Conservation (phyloP, 2,329 filamentous ascomycete species). For the Venturia asperata region DNA sequence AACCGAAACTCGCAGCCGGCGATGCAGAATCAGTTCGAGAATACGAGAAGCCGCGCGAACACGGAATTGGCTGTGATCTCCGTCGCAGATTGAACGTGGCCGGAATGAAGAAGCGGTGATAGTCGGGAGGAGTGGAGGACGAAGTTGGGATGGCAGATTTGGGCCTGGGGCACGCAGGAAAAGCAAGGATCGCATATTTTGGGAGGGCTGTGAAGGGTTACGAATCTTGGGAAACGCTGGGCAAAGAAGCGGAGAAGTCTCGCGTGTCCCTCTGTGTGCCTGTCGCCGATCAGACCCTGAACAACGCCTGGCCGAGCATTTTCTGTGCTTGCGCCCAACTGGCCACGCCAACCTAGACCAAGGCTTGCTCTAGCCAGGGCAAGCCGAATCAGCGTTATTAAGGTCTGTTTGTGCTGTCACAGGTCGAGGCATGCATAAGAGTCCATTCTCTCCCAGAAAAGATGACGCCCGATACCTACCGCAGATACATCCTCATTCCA, state of each 20-base stretch:
- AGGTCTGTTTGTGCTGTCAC: neutral
- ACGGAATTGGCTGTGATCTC: neutral
- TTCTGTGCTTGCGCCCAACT: neutral
- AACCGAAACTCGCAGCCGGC: slow-evolving; percentile 1
- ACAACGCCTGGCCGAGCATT: neutral
- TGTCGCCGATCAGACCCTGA: neutral
- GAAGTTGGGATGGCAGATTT: neutral
- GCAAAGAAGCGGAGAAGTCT: neutral
- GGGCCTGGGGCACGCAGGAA: neutral
- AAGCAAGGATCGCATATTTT: neutral
- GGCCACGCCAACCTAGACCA: slow-evolving; percentile 8
- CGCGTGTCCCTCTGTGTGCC: slow-evolving; percentile 12
- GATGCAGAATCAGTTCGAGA: neutral
- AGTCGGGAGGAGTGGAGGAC: neutral
- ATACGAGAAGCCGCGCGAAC: neutral
- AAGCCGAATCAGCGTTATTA: slow-evolving; percentile 6
- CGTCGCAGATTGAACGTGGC: neutral
- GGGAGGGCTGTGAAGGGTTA: neutral
- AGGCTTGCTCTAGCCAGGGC: slow-evolving; percentile 11
- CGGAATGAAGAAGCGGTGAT: neutral
- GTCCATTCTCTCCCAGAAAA: neutral
- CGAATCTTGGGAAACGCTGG: neutral
- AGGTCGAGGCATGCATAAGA: slow-evolving; percentile 8
- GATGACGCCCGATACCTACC: neutral
- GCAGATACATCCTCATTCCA: neutral